A percentile compares a stretch with the other conserved stretches of the same genome.
These are phyloP conservation scores for Mycena maculata DNA, from an alignment of 768 basidiomycete species.

Conservation along the genomic window DNA sequence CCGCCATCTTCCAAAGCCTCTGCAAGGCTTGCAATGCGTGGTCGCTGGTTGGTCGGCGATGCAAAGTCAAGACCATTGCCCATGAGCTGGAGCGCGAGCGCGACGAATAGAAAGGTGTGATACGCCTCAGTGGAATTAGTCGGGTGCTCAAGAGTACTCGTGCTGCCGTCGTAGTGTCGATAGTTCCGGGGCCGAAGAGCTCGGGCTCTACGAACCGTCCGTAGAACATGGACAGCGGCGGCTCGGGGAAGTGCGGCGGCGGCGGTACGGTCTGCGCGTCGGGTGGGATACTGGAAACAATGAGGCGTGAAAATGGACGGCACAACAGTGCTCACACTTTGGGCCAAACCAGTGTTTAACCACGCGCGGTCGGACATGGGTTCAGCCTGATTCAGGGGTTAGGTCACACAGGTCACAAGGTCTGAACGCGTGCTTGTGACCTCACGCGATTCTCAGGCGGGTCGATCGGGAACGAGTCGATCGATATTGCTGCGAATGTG, in stretches of 20 bases:
- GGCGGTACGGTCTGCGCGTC: conserved; percentile 14
- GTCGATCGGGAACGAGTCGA: too few species aligned
- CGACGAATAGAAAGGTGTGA: conserved; percentile 1
- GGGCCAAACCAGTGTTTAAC: too few species aligned
- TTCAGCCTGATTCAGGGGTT: too few species aligned
- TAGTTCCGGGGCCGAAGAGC: conserved; percentile 5
- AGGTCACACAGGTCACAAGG: too few species aligned
- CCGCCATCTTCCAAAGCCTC: neutral
- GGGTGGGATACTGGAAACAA: neutral
- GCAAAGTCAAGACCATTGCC: neutral
- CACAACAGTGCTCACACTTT: conserved; percentile 4
- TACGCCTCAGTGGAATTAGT: neutral
- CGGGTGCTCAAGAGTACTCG: neutral
- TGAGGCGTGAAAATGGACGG: neutral
- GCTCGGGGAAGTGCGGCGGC: conserved; percentile 7
- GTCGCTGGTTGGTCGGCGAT: neutral
- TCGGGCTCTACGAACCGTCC: conserved; percentile 1
- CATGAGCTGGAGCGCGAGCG: neutral
- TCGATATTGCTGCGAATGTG: conserved; percentile 56
- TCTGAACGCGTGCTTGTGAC: too few species aligned
- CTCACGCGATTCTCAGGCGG: too few species aligned
- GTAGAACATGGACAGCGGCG: conserved; percentile 4
- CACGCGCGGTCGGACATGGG: too few species aligned
- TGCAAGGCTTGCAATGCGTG: conserved; percentile 2
- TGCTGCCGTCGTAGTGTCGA: conserved; percentile 1